Base-by-base conservation (phyloP, 768 basidiomycete species). In the Boletus edulis region DNA sequence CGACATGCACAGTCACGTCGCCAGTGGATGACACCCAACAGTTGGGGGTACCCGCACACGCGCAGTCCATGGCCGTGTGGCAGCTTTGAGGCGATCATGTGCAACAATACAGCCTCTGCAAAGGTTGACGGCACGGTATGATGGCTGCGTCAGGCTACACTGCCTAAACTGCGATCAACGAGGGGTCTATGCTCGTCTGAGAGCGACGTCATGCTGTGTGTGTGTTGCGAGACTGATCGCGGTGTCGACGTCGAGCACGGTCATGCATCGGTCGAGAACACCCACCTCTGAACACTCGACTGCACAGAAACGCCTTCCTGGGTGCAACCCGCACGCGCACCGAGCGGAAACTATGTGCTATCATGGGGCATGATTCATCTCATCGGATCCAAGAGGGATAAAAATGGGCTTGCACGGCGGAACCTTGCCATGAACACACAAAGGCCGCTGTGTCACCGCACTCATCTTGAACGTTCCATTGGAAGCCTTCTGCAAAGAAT, bases 401-500 rank as follows among this genome's bases (percentile, higher is more conserved):
- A 46, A 43, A 46, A 42, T 3, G 10, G 18, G 32, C 4, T 47
- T 2, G 43, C 20, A 45, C 20, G 4, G 10, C n/a, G n/a, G n/a
- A n/a, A 37, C 15, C 31, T 10, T 22, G 15, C 20, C 3, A 12
- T 20, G 2, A 4, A 22, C 1, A 22, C 1, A 8, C 0, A 2
- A 47, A 14, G 34, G 47, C 54, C 60, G 51, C 51, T 17, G 41
- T 59, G 56, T 31, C 46, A 31, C 59, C 43, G 49, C 49, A 15
- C 34, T n/a, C 46, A 42, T 31, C 13, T 44, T 42, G 58, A 54
- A 60, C 11, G 48, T 65, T 68, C 64, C 18, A 59, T 65, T 51
- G 56, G 67, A 68, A 67, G 42, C 41, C 20, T 60, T 67, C 63
- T 41, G 52, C 39, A 27, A 32, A n/a, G 45, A 41, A 51, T 51